Conservation (phyloP, 108 stramenopile species). For the Fragilariopsis cylindrus region DNA sequence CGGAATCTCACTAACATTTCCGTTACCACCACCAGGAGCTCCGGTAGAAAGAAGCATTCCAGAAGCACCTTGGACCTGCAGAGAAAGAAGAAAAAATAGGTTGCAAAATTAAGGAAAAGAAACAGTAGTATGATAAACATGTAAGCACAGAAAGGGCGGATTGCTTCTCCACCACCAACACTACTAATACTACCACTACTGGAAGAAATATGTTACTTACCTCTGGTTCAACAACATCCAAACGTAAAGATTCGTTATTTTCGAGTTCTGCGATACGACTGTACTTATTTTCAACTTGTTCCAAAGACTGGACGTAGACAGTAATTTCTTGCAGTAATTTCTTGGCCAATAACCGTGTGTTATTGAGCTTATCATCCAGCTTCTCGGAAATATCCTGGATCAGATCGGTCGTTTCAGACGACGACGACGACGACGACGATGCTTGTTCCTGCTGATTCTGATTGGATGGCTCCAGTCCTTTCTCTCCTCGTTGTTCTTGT, state of each 20-base stretch:
- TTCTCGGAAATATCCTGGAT: background rate
- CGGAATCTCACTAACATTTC: too few relatives aligned
- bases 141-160: too few relatives aligned
- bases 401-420: too few relatives aligned
- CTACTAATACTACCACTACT: too few relatives aligned
- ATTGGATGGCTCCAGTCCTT: background rate
- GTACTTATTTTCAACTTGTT: background rate
- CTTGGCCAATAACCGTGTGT: background rate
- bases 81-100: too few relatives aligned
- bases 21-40: too few relatives aligned
- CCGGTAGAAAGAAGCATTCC: too few relatives aligned
- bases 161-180: too few relatives aligned
- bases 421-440: too few relatives aligned
- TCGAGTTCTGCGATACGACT: background rate
- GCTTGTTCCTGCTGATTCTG: background rate
- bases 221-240: background rate
- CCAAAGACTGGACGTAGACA: background rate
- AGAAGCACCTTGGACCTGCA: too few relatives aligned
- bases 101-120: too few relatives aligned
- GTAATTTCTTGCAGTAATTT: background rate
- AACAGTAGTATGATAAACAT: too few relatives aligned
- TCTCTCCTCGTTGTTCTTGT: background rate
- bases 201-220: background rate
- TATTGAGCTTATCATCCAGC: background rate
- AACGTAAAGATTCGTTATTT: background rate